Percentiles rank a stretch among this genome's conserved stretches.
Conservation (phyloP, 2,329 filamentous ascomycete species). For the Xylogone sp. region DNA sequence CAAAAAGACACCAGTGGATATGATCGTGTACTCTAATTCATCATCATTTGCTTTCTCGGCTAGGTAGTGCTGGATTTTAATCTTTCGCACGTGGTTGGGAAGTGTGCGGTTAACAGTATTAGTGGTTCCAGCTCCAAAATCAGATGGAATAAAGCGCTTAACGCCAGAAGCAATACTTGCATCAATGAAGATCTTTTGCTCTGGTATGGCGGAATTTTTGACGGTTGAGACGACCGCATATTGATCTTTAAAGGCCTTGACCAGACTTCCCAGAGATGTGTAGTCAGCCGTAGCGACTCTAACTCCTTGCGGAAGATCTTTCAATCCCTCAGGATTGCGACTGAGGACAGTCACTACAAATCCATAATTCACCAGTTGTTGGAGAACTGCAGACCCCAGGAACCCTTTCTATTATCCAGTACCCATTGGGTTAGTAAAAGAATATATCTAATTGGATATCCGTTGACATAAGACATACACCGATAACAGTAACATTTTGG, state of each 20-base stretch:
- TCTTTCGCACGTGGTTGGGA: neutral
- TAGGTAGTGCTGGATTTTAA: neutral
- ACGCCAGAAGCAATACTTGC: slow-evolving; percentile 54
- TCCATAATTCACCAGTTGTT: too few relatives aligned
- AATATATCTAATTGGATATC: too few relatives aligned
- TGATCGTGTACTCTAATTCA: neutral
- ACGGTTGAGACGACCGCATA: neutral
- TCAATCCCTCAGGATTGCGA: too few relatives aligned
- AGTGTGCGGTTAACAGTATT: slow-evolving; percentile 1
- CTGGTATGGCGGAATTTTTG: slow-evolving; percentile 21
- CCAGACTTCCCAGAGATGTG: neutral
- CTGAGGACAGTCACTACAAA: too few relatives aligned
- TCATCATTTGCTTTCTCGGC: neutral
- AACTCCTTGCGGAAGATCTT: too few relatives aligned
- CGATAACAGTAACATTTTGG: too few relatives aligned
- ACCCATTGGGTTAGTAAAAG: too few relatives aligned
- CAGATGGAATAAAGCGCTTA: slow-evolving; percentile 53
- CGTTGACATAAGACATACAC: too few relatives aligned
- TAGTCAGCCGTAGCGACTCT: neutral
- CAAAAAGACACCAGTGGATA: neutral
- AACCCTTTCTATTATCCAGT: too few relatives aligned
- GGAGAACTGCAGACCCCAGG: too few relatives aligned
- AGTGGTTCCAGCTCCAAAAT: slow-evolving; percentile 42
- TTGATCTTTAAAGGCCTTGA: neutral
- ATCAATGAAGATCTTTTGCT: slow-evolving; percentile 49